Percentiles rank a stretch among this genome's conserved stretches.
Conservation (phyloP, 2,329 filamentous ascomycete genomes). For the Whalleya microplaca region DNA sequence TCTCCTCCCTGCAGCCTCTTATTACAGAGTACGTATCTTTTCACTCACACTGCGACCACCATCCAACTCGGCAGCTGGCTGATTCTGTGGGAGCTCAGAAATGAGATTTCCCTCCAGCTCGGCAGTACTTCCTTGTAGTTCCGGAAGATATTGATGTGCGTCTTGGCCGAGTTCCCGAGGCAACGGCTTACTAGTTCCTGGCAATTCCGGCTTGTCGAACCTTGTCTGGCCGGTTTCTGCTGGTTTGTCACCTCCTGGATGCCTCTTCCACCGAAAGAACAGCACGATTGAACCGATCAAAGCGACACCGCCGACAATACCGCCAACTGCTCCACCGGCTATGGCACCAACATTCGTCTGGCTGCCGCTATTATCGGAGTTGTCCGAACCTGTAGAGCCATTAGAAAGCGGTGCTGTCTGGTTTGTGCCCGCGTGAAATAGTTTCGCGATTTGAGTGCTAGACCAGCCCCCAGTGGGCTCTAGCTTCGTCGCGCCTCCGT, state of each 20-base stretch:
- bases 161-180: neutral
- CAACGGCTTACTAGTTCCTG: neutral
- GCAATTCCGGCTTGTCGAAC: neutral
- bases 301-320: neutral
- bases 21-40: no score
- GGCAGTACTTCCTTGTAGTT: neutral
- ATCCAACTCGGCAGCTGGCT: neutral
- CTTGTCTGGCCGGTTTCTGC: neutral
- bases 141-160: neutral
- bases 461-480: constrained; percentile 5
- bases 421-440: constrained; percentile 7
- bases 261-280: neutral
- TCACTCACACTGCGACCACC: neutral
- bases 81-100: neutral
- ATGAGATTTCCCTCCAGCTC: neutral
- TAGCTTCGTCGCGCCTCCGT: constrained; percentile 7
- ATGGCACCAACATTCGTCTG: constrained; percentile 5
- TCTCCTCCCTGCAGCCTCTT: no score
- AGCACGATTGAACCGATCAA: neutral
- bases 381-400: neutral
- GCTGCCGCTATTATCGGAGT: neutral
- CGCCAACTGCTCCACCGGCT: neutral
- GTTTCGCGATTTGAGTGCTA: constrained; percentile 1
- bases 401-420: constrained; percentile 1
- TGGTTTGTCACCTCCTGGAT: neutral